Conservation (phyloP, 345 rosid genomes). For the Turritis glabra region DNA sequence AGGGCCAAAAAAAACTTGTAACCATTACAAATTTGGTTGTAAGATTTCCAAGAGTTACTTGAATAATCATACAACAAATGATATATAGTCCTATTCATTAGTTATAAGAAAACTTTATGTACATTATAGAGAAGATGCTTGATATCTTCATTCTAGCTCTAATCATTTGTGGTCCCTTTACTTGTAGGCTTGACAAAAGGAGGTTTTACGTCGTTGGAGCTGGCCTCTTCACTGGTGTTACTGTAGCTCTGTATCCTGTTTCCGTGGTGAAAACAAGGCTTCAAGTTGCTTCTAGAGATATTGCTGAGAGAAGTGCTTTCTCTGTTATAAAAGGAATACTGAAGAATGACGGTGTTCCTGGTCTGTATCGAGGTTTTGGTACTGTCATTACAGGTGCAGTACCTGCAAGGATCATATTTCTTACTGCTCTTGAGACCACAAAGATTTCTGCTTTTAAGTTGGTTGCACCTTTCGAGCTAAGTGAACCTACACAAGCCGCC, state of each 20-base stretch:
- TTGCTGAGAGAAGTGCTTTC: constrained; percentile 69
- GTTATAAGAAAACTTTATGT: background rate
- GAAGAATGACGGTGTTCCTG: constrained; percentile 86
- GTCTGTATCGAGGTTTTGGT: constrained; percentile 93
- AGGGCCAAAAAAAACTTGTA: background rate
- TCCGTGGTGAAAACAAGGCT: constrained; percentile 92
- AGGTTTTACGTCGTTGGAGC: constrained; percentile 93
- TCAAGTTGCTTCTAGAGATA: constrained; percentile 88
- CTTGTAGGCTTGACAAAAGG: constrained; percentile 86
- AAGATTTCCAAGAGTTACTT: background rate
- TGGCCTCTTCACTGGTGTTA: constrained; percentile 91
- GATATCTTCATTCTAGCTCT: background rate
- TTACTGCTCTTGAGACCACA: constrained; percentile 87
- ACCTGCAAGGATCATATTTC: constrained; percentile 86
- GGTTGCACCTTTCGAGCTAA: constrained; percentile 60
- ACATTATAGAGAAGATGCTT: background rate
- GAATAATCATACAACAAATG: background rate
- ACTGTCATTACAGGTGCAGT: constrained; percentile 92
- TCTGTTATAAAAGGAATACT: constrained; percentile 76
- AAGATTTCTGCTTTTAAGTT: constrained; percentile 73
- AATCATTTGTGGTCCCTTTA: background rate
- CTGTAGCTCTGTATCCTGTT: constrained; percentile 87
- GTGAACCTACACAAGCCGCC: constrained; percentile 90
- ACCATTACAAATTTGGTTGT: background rate
- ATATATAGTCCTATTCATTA: background rate